A percentile compares a stretch with the other conserved stretches of the same genome.
Conservation (phyloP, 306 rosid genomes). For the Cajanus cajan region DNA sequence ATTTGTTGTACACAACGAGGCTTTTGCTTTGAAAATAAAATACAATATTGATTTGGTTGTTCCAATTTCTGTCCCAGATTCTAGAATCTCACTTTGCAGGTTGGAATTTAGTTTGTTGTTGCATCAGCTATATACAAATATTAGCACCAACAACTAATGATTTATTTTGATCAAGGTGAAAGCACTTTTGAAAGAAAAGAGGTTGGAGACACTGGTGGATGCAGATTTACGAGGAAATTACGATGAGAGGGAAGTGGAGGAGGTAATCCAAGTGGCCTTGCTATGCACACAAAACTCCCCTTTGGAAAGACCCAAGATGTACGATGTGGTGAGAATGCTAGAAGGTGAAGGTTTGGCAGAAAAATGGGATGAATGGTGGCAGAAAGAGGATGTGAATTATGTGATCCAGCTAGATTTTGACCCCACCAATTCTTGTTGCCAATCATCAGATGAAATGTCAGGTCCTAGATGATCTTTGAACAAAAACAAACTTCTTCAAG, state of each 20-base stretch:
- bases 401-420: slow-evolving; percentile 55
- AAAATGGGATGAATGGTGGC: slow-evolving; percentile 86
- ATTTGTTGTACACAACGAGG: not conserved
- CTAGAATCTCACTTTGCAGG: not conserved
- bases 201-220: slow-evolving; percentile 73
- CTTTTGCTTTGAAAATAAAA: not conserved
- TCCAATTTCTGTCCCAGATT: not conserved
- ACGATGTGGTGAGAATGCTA: slow-evolving; percentile 89
- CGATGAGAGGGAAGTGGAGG: slow-evolving; percentile 54
- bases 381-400: slow-evolving; percentile 81
- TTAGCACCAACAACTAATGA: not conserved
- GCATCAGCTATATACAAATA: not conserved
- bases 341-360: slow-evolving; percentile 91
- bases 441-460: slow-evolving; percentile 67
- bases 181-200: slow-evolving; percentile 70
- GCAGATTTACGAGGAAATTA: slow-evolving; percentile 66
- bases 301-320: slow-evolving; percentile 87
- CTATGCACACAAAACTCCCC: slow-evolving; percentile 81
- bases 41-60: not conserved
- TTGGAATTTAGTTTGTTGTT: not conserved
- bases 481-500: not conserved
- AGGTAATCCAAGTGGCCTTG: slow-evolving; percentile 80
- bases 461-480: slow-evolving; percentile 70
- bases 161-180: slow-evolving; percentile 57
- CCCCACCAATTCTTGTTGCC: too few species aligned